Base-by-base conservation (phyloP, 2,329 filamentous ascomycete species). In the Ciborinia camelliae region DNA sequence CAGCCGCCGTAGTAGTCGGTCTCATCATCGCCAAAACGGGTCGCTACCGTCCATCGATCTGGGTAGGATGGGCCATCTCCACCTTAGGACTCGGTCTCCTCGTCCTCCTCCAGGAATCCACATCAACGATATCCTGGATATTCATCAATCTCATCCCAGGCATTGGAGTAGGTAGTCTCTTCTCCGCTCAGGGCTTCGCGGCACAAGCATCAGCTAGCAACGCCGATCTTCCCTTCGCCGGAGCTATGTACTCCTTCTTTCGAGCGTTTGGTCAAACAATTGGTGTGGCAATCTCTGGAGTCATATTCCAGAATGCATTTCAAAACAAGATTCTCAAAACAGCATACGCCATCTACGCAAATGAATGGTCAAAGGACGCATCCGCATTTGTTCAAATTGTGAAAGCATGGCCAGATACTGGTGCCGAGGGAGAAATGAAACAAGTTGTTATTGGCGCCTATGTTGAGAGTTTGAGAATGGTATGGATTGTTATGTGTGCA, bases 171-270 rank as follows among this genome's bases (percentile, higher is more conserved):
- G 88, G 87, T 2, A 80, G 89, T 51, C 77, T 90, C 2, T 88
- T 89, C 75, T 83, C 87, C 0, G 79, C 82, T 9, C 82, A 88
- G 76, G 81, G 79, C 0, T 84, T 88, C 48, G 81, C 84, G 1
- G 81, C 88, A 18, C 87, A 90, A 73, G 86, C 86, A 18, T 80
- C 85, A 0, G 80, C 82, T 2, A 78, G 79, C 1, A 81, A 81
- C 65, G 78, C 80, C 57, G 82, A 87, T 69, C 81, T 87, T 47
- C 81, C 85, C 2, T 84, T 84, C 64, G 84, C 85, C 0, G 81
- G 82, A 0, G 86, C 83, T 18, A 83, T 90, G 78, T 89, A 87
- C 75, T 84, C 82, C 58, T 90, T 91, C 77, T 82, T 88, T 72
- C 83, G 86, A 18, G 81, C 82, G 1, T 81, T 90, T 35, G 88